phyloP scores from a whole-genome alignment of 805 yeast genomes.

The Sugiyamaella boreocaroliniensis region DNA sequence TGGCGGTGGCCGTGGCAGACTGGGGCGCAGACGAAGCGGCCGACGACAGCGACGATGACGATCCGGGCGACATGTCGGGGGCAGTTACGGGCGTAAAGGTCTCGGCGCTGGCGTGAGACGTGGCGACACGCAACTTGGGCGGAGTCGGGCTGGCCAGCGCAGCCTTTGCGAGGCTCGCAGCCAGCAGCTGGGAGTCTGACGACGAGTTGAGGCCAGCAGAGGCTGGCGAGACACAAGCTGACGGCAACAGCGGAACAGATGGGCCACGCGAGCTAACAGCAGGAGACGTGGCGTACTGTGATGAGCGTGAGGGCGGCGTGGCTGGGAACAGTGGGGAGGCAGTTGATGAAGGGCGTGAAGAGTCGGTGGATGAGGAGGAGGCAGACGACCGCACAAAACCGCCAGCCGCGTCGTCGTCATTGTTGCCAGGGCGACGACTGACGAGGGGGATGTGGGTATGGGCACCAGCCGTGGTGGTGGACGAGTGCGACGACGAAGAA shows the following conservation, averaged over 20 bases:
- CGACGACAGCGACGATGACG: conserved; percentile 1
- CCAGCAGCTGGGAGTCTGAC: not conserved
- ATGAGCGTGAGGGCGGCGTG: not conserved
- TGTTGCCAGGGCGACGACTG: conserved; percentile 3
- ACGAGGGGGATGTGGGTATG: conserved; percentile 6
- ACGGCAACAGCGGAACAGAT: too few species aligned
- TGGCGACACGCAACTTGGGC: not conserved
- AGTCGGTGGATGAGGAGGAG: not conserved
- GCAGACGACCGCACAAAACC: not conserved
- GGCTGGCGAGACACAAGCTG: too few species aligned
- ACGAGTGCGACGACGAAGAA: not conserved
- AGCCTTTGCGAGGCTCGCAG: not conserved
- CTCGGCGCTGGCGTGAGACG: not conserved
- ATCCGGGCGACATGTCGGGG: not conserved
- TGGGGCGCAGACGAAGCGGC: not conserved
- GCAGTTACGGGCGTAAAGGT: conserved; percentile 2
- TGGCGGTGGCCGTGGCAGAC: not conserved
- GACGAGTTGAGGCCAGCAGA: too few species aligned
- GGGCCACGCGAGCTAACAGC: not conserved
- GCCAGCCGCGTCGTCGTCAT: conserved; percentile 1
- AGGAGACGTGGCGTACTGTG: not conserved
- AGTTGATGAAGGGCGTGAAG: not conserved
- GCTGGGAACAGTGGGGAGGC: not conserved
- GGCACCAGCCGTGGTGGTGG: not conserved
- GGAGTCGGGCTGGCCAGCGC: not conserved